Evolutionary conservation across 177 flowering plant genomes (phyloP).

Genomic region (Vitis hybrid): DNA sequence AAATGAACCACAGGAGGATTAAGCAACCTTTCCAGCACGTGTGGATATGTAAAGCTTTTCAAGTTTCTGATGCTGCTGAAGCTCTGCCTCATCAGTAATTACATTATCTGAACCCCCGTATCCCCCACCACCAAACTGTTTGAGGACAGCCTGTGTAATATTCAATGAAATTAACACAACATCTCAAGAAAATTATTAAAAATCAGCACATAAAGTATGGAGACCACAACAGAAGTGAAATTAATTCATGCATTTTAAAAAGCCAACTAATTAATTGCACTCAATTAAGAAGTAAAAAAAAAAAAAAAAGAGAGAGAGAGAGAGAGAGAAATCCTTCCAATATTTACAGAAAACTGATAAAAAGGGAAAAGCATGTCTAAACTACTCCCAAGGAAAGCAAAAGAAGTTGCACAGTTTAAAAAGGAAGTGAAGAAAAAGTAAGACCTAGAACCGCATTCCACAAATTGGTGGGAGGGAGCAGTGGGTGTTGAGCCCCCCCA

Average conservation of each 20-base stretch:
- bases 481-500: too few species aligned
- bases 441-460: too few species aligned
- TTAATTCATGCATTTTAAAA: background rate
- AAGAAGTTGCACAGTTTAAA: too few species aligned
- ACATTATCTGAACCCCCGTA: conserved; percentile 73
- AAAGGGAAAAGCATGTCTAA: too few species aligned
- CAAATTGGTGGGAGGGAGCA: too few species aligned
- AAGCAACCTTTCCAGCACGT: conserved; percentile 79
- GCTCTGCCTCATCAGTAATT: conserved; percentile 73
- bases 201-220: background rate
- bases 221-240: background rate
- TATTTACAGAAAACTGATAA: too few species aligned
- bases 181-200: background rate
- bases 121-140: conserved; percentile 77
- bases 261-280: background rate
- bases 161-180: conserved; percentile 1
- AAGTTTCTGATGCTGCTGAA: conserved; percentile 80
- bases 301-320: too few species aligned
- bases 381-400: too few species aligned
- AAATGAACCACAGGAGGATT: conserved; percentile 1
- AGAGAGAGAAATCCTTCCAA: too few species aligned
- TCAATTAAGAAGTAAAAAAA: too few species aligned
- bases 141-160: conserved; percentile 72
- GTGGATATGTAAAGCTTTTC: conserved; percentile 94
- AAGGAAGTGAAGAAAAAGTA: too few species aligned